Evolutionary conservation across 2,329 filamentous ascomycete genomes (phyloP).

Genomic region (Aspergillus sclerotialis): DNA sequence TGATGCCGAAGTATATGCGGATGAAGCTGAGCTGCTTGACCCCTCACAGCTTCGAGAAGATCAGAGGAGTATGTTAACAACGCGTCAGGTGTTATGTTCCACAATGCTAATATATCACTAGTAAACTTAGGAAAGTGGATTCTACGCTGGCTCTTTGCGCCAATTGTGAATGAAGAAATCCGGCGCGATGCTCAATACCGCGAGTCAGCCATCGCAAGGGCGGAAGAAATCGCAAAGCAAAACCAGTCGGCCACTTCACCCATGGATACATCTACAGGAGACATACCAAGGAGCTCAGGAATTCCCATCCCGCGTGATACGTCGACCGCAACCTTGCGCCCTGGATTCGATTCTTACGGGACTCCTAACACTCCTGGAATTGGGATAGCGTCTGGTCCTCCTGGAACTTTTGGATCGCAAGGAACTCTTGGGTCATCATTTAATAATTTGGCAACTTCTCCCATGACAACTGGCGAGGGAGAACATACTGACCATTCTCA

Average conservation of each 20-base stretch:
- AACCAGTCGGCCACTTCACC: constrained; percentile 53
- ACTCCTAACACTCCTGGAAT: constrained; percentile 67
- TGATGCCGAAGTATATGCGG: constrained; percentile 93
- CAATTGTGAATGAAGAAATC: constrained; percentile 84
- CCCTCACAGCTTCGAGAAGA: constrained; percentile 81
- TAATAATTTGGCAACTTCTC: constrained; percentile 25
- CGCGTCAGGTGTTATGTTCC: not conserved
- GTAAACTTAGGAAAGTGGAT: constrained; percentile 98
- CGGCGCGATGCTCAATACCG: constrained; percentile 69
- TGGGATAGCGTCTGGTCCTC: constrained; percentile 68
- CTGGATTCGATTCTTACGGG: constrained; percentile 53
- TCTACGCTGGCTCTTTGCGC: constrained; percentile 81
- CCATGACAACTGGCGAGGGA: constrained; percentile 18
- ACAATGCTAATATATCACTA: constrained; percentile 28
- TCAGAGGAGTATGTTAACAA: constrained; percentile 65
- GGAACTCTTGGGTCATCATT: constrained; percentile 16
- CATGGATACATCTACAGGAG: constrained; percentile 47
- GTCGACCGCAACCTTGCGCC: constrained; percentile 50
- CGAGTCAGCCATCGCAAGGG: constrained; percentile 57
- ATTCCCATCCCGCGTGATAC: constrained; percentile 29
- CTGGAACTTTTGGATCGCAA: constrained; percentile 39
- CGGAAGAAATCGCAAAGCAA: constrained; percentile 53
- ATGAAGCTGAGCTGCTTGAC: constrained; percentile 70
- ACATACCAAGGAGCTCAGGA: constrained; percentile 18
- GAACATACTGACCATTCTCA: constrained; percentile 37